phyloP scores from a whole-genome alignment of 1,139 yeast species.

The Kodamaea derodonti region DNA sequence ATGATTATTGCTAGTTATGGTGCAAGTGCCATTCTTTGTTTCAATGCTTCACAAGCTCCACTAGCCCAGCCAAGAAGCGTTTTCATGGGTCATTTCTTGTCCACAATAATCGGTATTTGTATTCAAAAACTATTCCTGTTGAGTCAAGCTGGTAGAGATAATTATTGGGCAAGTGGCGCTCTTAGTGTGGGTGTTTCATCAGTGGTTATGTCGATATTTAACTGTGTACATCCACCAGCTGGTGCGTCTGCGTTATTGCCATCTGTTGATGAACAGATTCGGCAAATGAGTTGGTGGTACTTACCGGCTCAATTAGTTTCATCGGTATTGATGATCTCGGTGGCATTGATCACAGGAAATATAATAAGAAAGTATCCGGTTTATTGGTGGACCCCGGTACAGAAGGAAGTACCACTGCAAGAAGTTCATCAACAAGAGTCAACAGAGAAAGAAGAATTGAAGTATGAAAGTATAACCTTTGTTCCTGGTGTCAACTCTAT shows the following conservation, averaged over 20 bases:
- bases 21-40: constrained; percentile 62
- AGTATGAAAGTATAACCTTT: constrained; percentile 8
- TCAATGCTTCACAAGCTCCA: constrained; percentile 55
- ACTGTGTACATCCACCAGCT: constrained; percentile 70
- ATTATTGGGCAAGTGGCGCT: constrained; percentile 62
- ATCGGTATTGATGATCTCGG: constrained; percentile 45
- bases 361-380: constrained; percentile 52
- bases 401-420: constrained; percentile 4
- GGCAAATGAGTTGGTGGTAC: constrained; percentile 65
- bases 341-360: constrained; percentile 57
- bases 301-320: constrained; percentile 55
- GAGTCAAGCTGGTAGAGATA: constrained; percentile 33
- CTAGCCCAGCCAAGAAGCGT: constrained; percentile 67
- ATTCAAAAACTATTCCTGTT: constrained; percentile 52
- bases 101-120: constrained; percentile 53
- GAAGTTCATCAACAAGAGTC: constrained; percentile 1
- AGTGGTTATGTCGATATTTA: constrained; percentile 52
- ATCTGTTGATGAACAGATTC: constrained; percentile 41
- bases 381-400: constrained; percentile 59
- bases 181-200: constrained; percentile 56
- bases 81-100: constrained; percentile 52
- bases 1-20: constrained; percentile 61
- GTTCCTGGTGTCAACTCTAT: constrained; percentile 11
- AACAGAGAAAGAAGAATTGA: constrained; percentile 1
- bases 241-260: constrained; percentile 72